Evolutionary conservation across 1,139 yeast genomes (phyloP), one percentile per base, ranked within the genome.

Genomic region (Arxiozyma slooffiae): DNA sequence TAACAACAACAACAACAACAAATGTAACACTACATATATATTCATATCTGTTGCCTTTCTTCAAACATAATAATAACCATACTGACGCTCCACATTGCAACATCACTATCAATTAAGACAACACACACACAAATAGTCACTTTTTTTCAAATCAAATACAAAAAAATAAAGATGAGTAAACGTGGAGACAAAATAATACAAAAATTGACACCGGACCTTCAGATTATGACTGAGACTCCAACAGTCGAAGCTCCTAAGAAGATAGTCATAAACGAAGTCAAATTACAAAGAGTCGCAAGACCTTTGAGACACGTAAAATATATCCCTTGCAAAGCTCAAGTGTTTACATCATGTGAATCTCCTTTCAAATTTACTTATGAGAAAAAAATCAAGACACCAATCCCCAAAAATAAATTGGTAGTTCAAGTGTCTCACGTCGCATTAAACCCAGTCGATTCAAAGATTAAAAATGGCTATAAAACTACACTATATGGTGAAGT

Each of bases 361-460:
- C 70, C 72, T 17, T 64, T 70, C 23, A 63, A 60, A 59, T 71
- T 71, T 53, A 67, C 73, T 0, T 75, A 75, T 52, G 77, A 64
- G 50, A 61, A 60, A 45, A 68, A 61, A 57, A 68, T 69, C 58
- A 69, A 60, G 60, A 68, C 57, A 46, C 78, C 80, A 7, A 64
- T 78, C 41, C 63, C 68, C 18, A 64, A 71, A 14, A 68, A 73
- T 51, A 73, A 78, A 51, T 63, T 84, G 7, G 72, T 85, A 22
- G 73, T 87, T 26, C 79, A 81, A 59, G 78, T 83, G 23, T 49
- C 48, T 18, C 52, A 57, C 44, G 60, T 55, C 18, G 64, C 58
- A 37, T 54, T 61, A n/a, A 86, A 85, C 59, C 94, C 95, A 0
- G 73, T 84, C 44, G 95, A 86, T 63, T 55, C 77, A 49, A 69